phyloP scores from a whole-genome alignment of 1,284 basidiomycete genomes.

The Amylostereum chailletii region DNA sequence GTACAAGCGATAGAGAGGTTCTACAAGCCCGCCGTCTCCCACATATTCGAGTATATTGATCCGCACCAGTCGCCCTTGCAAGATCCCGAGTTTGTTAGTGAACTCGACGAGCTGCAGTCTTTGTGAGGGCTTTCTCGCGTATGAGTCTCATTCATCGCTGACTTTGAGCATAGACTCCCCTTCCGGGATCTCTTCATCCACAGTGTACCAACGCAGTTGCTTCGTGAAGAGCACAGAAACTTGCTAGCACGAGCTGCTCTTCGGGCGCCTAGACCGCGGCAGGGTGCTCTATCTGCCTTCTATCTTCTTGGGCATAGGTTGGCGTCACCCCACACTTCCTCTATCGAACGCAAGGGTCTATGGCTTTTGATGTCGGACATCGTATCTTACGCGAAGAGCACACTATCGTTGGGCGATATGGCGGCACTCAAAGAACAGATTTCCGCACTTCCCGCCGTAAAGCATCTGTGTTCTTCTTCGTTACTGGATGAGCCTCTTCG shows the following conservation, averaged over 20 bases:
- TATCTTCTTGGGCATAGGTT: conserved; percentile 8
- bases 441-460: conserved; percentile 24
- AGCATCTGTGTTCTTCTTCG: conserved; percentile 22
- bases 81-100: conserved; percentile 6
- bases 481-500: conserved; percentile 5
- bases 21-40: conserved; percentile 32
- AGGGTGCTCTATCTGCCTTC: conserved; percentile 7
- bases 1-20: conserved; percentile 26
- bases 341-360: not conserved
- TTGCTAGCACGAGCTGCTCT: conserved; percentile 2
- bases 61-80: conserved; percentile 21
- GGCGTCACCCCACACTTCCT: not conserved
- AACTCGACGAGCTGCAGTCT: not conserved
- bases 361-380: conserved; percentile 8
- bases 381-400: conserved; percentile 13
- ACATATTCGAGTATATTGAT: conserved; percentile 33
- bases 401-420: conserved; percentile 20
- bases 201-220: conserved; percentile 8
- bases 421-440: conserved; percentile 29
- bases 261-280: not conserved
- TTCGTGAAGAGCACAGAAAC: not conserved
- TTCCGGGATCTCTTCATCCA: conserved; percentile 16
- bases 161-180: conserved; percentile 8
- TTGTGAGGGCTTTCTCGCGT: conserved; percentile 2
- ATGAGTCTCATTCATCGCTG: not conserved